Evolutionary conservation across 1,139 yeast species (phyloP).

Genomic region (Kurtzmaniella quercitrusa): DNA sequence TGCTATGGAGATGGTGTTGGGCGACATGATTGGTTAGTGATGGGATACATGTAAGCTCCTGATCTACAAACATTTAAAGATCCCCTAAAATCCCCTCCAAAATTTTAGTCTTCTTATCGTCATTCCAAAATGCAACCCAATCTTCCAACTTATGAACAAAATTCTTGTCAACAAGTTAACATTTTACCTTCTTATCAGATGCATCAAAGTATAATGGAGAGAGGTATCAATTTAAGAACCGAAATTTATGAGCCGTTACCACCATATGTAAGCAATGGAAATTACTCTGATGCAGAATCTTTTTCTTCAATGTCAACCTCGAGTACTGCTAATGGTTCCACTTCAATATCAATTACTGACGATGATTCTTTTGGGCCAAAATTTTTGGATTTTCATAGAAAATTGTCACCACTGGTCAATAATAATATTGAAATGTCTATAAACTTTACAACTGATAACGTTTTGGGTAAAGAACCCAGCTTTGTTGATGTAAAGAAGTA

Average conservation of each 20-base stretch:
- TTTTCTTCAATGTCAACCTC: background rate
- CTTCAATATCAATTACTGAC: background rate
- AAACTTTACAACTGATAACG: constrained; percentile 25
- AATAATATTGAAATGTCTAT: constrained; percentile 16
- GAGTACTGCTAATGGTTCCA: background rate
- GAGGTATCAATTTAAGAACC: constrained; percentile 1
- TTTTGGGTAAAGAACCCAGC: constrained; percentile 22
- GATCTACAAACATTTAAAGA: background rate
- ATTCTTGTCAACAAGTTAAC: background rate
- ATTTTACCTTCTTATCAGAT: constrained; percentile 8
- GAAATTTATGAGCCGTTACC: constrained; percentile 3
- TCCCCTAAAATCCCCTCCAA: background rate
- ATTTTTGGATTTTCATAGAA: constrained; percentile 4
- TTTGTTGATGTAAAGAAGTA: constrained; percentile 13
- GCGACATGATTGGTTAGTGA: background rate
- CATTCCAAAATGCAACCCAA: background rate
- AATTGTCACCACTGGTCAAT: constrained; percentile 12
- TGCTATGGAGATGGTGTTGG: background rate
- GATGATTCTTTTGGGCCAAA: background rate
- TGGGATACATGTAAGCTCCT: background rate
- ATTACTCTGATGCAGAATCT: background rate
- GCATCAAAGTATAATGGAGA: constrained; percentile 6
- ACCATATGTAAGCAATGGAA: background rate
- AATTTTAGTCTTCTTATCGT: background rate
- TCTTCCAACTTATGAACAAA: background rate